Percentiles rank a stretch among this genome's conserved stretches.
These are phyloP conservation scores for Blastocystis sp. DNA, from an alignment of 352 stramenopile genomes.

Conservation along the genomic window DNA sequence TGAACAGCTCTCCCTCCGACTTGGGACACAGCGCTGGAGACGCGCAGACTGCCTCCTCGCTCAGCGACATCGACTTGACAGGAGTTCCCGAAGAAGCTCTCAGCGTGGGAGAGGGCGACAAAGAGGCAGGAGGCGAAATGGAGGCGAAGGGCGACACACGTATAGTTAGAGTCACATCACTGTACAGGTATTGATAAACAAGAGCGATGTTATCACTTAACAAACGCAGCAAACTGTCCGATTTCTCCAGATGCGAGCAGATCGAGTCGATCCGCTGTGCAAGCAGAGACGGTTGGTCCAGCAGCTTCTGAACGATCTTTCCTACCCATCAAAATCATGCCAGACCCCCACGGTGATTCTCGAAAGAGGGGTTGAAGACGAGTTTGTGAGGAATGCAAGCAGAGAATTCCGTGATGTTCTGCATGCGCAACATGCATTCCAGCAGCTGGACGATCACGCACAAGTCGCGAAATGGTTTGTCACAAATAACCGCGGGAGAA, in stretches of 20 bases:
- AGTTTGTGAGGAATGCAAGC: not conserved
- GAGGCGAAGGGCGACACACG: not conserved
- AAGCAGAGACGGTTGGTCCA: not conserved
- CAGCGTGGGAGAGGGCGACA: not conserved
- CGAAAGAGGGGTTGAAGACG: not conserved
- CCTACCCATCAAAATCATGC: not conserved
- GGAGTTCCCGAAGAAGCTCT: not conserved
- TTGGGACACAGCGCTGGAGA: not conserved
- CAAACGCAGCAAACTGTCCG: not conserved
- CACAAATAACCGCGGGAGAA: not conserved
- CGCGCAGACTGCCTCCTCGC: not conserved
- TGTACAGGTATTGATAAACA: not conserved
- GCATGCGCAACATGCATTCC: not conserved
- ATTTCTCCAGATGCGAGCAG: not conserved
- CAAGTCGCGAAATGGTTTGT: not conserved
- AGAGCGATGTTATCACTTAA: not conserved
- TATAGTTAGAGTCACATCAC: not conserved
- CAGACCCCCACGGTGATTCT: not conserved
- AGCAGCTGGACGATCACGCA: slow-evolving; percentile 11
- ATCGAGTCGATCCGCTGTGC: not conserved
- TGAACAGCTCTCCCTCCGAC: not conserved
- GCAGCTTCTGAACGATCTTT: not conserved
- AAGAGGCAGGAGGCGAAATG: not conserved
- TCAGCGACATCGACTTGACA: not conserved
- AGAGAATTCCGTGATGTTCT: not conserved